phyloP scores from a whole-genome alignment of 1,284 basidiomycete species.

The Marasmius sp. region DNA sequence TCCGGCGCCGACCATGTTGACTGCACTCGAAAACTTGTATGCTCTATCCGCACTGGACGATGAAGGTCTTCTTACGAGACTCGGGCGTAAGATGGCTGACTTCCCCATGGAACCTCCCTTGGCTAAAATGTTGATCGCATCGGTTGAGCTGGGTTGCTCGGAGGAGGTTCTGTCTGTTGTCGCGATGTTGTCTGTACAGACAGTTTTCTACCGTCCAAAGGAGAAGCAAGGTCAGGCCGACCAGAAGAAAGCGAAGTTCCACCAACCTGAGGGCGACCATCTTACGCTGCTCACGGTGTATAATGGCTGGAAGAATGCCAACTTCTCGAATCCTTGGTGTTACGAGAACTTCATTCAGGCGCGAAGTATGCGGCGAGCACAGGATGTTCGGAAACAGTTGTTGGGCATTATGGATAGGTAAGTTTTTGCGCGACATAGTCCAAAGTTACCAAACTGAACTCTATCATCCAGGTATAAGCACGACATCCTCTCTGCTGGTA shows the following conservation, averaged over 20 bases:
- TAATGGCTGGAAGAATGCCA: conserved; percentile 96
- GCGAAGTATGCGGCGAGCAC: conserved; percentile 94
- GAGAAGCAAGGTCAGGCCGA: conserved; percentile 99
- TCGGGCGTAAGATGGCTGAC: conserved; percentile 99
- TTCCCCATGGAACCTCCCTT: conserved; percentile 97
- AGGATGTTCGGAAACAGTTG: conserved; percentile 96
- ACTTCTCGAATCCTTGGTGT: conserved; percentile 96
- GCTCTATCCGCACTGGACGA: conserved; percentile 96
- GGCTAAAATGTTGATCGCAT: conserved; percentile 99
- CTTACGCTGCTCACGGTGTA: conserved; percentile 95
- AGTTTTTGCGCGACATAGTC: conserved; percentile 22
- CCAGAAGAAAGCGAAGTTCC: conserved; percentile 98
- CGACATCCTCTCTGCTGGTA: conserved; percentile 89
- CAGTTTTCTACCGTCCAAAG: conserved; percentile 96
- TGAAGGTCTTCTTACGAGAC: conserved; percentile 90
- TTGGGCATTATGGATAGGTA: conserved; percentile 98
- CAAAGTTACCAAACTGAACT: conserved; percentile 16
- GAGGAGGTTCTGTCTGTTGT: conserved; percentile 97
- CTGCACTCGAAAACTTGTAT: conserved; percentile 91
- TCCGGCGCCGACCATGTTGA: conserved; percentile 93
- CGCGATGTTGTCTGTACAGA: conserved; percentile 96
- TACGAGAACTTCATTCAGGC: conserved; percentile 98
- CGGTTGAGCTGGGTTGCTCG: conserved; percentile 93
- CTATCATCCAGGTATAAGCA: conserved; percentile 77
- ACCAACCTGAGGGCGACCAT: conserved; percentile 97